These are phyloP conservation scores for Cajanus cajan DNA, from an alignment of 306 rosid species.

Conservation along the genomic window DNA sequence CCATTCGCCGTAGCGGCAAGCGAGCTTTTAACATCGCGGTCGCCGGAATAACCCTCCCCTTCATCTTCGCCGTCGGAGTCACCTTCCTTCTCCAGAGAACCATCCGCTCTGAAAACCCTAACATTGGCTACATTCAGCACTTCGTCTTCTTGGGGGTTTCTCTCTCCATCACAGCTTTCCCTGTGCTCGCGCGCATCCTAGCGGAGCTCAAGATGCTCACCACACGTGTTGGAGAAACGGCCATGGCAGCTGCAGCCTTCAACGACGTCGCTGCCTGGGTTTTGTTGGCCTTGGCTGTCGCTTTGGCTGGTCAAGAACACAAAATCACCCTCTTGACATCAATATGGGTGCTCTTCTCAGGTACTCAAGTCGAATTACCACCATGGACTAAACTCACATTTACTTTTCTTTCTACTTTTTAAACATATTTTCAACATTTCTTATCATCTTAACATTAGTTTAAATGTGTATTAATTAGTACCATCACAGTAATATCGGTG, in stretches of 20 bases:
- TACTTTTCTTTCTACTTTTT: too few relatives aligned
- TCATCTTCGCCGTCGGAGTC: constrained; percentile 57
- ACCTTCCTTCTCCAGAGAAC: constrained; percentile 51
- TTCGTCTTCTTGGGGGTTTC: constrained; percentile 75
- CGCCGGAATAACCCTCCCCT: constrained; percentile 70
- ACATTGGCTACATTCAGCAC: constrained; percentile 46
- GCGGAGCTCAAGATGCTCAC: constrained; percentile 78
- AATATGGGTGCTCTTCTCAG: constrained; percentile 29
- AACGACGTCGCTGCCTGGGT: constrained; percentile 91
- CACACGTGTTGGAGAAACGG: constrained; percentile 65
- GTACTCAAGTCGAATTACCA: too few relatives aligned
- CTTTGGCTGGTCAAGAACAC: constrained; percentile 31
- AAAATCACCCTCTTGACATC: background rate
- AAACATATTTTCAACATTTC: too few relatives aligned
- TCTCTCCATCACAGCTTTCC: constrained; percentile 85
- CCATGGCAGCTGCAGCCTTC: constrained; percentile 86
- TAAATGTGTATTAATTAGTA: too few relatives aligned
- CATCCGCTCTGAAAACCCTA: constrained; percentile 40
- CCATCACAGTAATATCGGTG: too few relatives aligned
- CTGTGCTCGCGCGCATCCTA: constrained; percentile 82
- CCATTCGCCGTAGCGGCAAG: constrained; percentile 58
- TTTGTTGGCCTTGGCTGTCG: constrained; percentile 72
- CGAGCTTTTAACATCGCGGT: constrained; percentile 60
- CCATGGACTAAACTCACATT: too few relatives aligned
- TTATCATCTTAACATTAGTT: too few relatives aligned